Evolutionary conservation across 306 rosid genomes (phyloP).

Genomic region (Corylus heterophylla): DNA sequence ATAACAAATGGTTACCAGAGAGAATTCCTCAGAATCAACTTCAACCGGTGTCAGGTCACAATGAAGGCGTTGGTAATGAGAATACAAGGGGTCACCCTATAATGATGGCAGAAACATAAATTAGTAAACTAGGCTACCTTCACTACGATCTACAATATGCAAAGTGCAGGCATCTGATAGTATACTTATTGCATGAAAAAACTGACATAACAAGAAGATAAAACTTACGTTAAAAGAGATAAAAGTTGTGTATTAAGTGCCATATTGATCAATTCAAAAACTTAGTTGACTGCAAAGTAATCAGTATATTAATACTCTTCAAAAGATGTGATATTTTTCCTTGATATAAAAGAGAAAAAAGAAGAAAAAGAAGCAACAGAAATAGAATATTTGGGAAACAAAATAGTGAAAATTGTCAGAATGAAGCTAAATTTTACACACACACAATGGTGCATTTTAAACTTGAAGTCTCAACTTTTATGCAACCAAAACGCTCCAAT

Average conservation of each 20-base stretch:
- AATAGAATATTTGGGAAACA: constrained; percentile 6
- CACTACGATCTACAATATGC: constrained; percentile 12
- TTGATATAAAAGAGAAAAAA: neutral
- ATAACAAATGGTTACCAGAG: constrained; percentile 54
- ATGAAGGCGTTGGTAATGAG: constrained; percentile 70
- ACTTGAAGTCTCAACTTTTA: neutral
- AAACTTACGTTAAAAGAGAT: neutral
- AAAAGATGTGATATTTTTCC: constrained; percentile 15
- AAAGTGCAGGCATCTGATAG: neutral
- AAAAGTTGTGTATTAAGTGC: neutral
- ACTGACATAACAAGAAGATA: neutral
- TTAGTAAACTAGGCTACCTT: constrained; percentile 11
- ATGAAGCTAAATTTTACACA: constrained; percentile 2
- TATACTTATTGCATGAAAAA: neutral
- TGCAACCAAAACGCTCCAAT: neutral
- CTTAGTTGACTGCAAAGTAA: constrained; percentile 16
- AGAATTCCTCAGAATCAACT: constrained; percentile 59
- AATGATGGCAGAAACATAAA: constrained; percentile 25
- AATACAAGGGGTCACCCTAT: constrained; percentile 79
- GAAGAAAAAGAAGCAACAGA: neutral
- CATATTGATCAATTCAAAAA: neutral
- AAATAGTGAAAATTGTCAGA: constrained; percentile 7
- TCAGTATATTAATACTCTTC: neutral
- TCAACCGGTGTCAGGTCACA: constrained; percentile 73
- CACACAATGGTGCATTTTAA: neutral